Evolutionary conservation across 1,284 basidiomycete genomes (phyloP).

Genomic region (Takashimella koratensis): DNA sequence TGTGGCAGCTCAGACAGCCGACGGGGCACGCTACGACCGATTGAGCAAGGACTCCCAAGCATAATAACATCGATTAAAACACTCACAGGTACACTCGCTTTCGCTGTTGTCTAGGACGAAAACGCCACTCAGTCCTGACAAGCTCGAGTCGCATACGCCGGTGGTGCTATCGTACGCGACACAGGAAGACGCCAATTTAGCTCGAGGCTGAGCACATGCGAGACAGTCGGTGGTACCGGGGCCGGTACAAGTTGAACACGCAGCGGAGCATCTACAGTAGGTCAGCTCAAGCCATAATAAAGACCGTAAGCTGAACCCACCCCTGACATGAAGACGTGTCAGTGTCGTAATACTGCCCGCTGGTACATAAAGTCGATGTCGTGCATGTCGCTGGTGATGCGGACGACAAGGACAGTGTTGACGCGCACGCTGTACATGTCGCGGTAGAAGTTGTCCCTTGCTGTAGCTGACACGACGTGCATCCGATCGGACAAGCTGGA

Average conservation of each 20-base stretch:
- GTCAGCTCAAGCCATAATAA: not conserved
- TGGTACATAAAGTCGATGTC: conserved; percentile 27
- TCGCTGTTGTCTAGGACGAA: conserved; percentile 46
- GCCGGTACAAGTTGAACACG: conserved; percentile 47
- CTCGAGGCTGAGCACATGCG: conserved; percentile 35
- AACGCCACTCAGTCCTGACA: conserved; percentile 28
- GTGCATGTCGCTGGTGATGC: conserved; percentile 34
- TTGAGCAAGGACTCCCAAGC: too few relatives aligned
- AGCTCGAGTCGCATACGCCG: conserved; percentile 46
- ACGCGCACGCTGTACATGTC: conserved; percentile 32
- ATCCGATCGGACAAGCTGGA: conserved; percentile 49
- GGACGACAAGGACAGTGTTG: conserved; percentile 24
- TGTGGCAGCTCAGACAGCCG: conserved; percentile 44
- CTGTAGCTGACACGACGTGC: conserved; percentile 38
- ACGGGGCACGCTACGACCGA: conserved; percentile 51
- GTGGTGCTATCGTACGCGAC: conserved; percentile 41
- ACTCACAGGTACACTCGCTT: conserved; percentile 48
- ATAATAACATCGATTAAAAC: not conserved
- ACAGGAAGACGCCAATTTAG: conserved; percentile 40
- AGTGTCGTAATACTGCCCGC: conserved; percentile 40
- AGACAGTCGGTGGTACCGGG: conserved; percentile 39
- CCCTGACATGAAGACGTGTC: conserved; percentile 24
- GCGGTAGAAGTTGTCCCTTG: conserved; percentile 22
- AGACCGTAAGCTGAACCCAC: conserved; percentile 19
- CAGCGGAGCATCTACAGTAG: conserved; percentile 37